Percentiles rank a stretch among this genome's conserved stretches.
phyloP scores from a whole-genome alignment of 2,329 filamentous ascomycete genomes.

The Ophiostoma sp. region DNA sequence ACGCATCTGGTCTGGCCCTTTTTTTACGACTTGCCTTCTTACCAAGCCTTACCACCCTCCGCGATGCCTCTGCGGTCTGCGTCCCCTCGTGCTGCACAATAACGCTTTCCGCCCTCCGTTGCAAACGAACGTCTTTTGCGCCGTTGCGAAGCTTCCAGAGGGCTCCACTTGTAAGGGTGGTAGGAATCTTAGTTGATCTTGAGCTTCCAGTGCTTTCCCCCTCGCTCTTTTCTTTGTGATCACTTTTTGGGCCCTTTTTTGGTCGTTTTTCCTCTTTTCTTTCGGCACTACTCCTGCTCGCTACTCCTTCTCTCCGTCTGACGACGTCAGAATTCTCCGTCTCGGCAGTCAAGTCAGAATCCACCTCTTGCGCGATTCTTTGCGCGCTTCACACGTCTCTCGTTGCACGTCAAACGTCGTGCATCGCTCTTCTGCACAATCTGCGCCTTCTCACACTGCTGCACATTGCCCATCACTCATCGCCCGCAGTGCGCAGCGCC shows the following conservation, averaged over 20 bases:
- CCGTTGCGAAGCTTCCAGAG: neutral
- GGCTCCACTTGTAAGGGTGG: slow-evolving; percentile 1
- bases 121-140: neutral
- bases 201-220: neutral
- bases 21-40: neutral
- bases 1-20: neutral
- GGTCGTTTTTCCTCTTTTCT: neutral
- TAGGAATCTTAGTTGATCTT: neutral
- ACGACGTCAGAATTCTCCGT: slow-evolving; percentile 16
- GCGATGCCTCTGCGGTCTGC: neutral
- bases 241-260: slow-evolving; percentile 1
- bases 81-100: neutral
- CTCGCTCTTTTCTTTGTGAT: slow-evolving; percentile 4
- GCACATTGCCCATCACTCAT: neutral
- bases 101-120: neutral
- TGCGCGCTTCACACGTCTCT: neutral
- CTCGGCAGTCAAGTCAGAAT: neutral
- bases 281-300: neutral
- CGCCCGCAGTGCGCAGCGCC: neutral
- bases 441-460: neutral
- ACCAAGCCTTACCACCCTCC: neutral
- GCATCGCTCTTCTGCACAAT: neutral
- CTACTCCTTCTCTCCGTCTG: neutral
- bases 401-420: neutral
- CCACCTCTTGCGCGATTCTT: slow-evolving; percentile 9